Base-by-base conservation (phyloP, 768 basidiomycete genomes). In the Xerocomellus chrysenteron region DNA sequence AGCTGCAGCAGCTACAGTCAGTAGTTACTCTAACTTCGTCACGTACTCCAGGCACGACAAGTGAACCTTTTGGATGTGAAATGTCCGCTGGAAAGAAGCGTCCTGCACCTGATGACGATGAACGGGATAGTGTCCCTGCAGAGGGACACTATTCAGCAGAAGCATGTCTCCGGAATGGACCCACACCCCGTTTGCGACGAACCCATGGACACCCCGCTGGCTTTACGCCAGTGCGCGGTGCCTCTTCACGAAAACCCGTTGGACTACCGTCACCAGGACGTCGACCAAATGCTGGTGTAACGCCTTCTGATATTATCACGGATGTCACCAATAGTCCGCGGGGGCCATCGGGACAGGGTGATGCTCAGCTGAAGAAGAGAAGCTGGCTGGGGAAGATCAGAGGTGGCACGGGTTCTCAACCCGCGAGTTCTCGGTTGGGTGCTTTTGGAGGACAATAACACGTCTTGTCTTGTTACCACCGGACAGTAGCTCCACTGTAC, bases 321-420 rank as follows among this genome's bases (percentile, higher is more conserved):
- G 87, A 90, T 63, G 81, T 88, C 52, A 88, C 87, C 26, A 90
- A 90, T 65, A 87, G 81, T 62, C 86, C 86, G 17, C 76, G 79
- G 7, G 61, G 65, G 24, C 45, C 65, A 19, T 49, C 64, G 50
- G 65, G 60, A 50, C 63, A 62, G 26, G 55, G 54, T 12, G 61
- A 70, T 57, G 51, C 62, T 51, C 62, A 61, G 53, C 41, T 54
- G 33, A 82, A 83, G 62, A 75, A 87, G 68, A 78, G 82, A 64
- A 83, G 84, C 54, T 90, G 88, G 88, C 67, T 90, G 19, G 86
- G 84, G 13, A 88, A 86, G 72, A 85, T 88, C 59, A 79, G 84
- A 67, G 80, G 82, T 8, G 73, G 70, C 35, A 40, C 63, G 12
- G 57, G 60, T 17, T 46, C 68, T 43, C 66, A 64, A 33, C 35